Percentiles rank a stretch among this genome's conserved stretches.
Evolutionary conservation across 345 rosid genomes (phyloP).

Genomic region (Citropsis articulata): DNA sequence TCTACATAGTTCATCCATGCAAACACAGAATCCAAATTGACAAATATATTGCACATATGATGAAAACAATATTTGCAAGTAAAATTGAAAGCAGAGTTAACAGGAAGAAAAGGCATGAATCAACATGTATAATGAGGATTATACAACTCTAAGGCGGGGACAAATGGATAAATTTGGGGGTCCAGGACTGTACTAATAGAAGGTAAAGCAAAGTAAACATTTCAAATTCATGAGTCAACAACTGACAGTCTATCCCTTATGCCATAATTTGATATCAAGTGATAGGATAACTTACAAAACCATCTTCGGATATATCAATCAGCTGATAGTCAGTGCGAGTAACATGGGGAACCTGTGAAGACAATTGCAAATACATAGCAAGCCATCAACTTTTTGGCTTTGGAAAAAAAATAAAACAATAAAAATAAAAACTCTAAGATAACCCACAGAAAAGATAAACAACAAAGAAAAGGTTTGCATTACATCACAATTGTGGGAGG

Average conservation of each 20-base stretch:
- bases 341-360: constrained; percentile 65
- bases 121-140: not conserved
- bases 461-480: not conserved
- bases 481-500: constrained; percentile 79
- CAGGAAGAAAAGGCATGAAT: not conserved
- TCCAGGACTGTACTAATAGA: not conserved
- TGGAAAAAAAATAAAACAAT: not conserved
- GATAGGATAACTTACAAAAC: constrained; percentile 53
- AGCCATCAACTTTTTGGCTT: too few species aligned
- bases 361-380: not conserved
- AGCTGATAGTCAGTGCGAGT: constrained; percentile 71
- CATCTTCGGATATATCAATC: constrained; percentile 76
- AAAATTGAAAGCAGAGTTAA: not conserved
- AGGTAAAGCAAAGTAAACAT: not conserved
- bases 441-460: not conserved
- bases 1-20: not conserved
- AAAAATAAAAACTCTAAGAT: too few species aligned
- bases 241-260: not conserved
- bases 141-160: not conserved
- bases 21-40: not conserved
- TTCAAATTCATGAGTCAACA: not conserved
- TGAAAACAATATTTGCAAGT: not conserved
- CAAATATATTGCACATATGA: not conserved
- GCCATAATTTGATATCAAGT: not conserved
- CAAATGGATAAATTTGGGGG: not conserved